These are phyloP conservation scores for Penicillium psychrosexuale DNA, from an alignment of 2,329 filamentous ascomycete species.

Conservation along the genomic window DNA sequence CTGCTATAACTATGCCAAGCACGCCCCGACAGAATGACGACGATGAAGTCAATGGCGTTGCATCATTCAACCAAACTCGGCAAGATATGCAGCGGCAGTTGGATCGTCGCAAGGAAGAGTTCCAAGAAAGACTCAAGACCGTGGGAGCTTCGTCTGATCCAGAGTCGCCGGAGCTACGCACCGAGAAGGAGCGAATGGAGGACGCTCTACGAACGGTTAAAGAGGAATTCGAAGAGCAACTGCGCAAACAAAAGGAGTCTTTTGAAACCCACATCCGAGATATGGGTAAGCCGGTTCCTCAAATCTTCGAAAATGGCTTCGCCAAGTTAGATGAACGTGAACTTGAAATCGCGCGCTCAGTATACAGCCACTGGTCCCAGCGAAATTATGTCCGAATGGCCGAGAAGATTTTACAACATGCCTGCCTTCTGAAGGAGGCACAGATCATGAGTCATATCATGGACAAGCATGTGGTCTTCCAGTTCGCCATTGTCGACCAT, in stretches of 20 bases:
- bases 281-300: constrained; percentile 59
- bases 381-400: constrained; percentile 92
- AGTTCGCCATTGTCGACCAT: constrained; percentile 86
- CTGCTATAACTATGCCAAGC: constrained; percentile 87
- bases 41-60: constrained; percentile 54
- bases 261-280: constrained; percentile 83
- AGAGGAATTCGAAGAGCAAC: constrained; percentile 81
- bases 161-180: constrained; percentile 78
- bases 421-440: constrained; percentile 84
- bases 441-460: constrained; percentile 98
- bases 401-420: constrained; percentile 83
- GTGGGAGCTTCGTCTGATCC: constrained; percentile 68
- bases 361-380: constrained; percentile 72
- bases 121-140: constrained; percentile 69
- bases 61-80: constrained; percentile 68
- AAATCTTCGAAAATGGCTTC: constrained; percentile 45
- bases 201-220: constrained; percentile 73
- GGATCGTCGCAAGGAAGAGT: constrained; percentile 81
- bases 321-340: constrained; percentile 66
- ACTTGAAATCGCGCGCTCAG: constrained; percentile 64
- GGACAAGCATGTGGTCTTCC: constrained; percentile 87
- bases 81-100: constrained; percentile 82
- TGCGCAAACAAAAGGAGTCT: constrained; percentile 76
- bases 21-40: constrained; percentile 73
- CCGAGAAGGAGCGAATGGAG: constrained; percentile 82